Evolutionary conservation across 1,284 basidiomycete genomes (phyloP), one percentile per base, ranked within the genome.

Genomic region (Malassezia japonica): DNA sequence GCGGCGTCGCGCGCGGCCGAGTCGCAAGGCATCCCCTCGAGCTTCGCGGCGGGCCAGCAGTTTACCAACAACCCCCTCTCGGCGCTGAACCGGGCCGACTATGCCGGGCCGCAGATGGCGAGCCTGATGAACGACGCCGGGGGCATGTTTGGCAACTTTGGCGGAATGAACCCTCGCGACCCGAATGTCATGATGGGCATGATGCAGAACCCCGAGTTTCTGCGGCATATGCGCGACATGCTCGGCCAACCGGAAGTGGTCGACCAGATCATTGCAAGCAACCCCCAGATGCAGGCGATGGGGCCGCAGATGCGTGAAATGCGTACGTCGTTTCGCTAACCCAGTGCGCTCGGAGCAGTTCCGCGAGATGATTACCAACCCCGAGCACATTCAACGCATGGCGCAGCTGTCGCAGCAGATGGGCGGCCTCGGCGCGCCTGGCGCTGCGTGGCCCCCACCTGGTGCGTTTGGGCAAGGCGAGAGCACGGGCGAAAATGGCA

Each of bases 31-130:
- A 61, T 70, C 4, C 68, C 68, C 0, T 49, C 65, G 35, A 67
- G 57, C 50, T 67, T 69, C 37, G 64, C 65, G 13, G 65, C 67
- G 2, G 68, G 68, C 15, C 68, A 71, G 41, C 60, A 65, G 32
- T 71, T 65, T 34, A 62, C 60, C 52, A 69, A 67, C 57, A 65
- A 71, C 39, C 67, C 68, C 4, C 57, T 71, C 18, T 62, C 67
- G 9, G 63, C 58, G 0, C 54, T 71, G 43, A 71, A 71, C 46
- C 57, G 67, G 2, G 66, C 67, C 5, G 67, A 70, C 47, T 62
- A 62, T 32, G 67, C 67, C 3, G 67, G 67, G 9, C 67, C 68
- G 15, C 68, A 71, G 45, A 68, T 71, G 66, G 66, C 67, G 1
- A 50, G 59, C 15, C 37, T 65, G n/a, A 51, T 65, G 46, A 65